Evolutionary conservation across 441 rosid species (phyloP).

Genomic region (Corymbia citriodora): DNA sequence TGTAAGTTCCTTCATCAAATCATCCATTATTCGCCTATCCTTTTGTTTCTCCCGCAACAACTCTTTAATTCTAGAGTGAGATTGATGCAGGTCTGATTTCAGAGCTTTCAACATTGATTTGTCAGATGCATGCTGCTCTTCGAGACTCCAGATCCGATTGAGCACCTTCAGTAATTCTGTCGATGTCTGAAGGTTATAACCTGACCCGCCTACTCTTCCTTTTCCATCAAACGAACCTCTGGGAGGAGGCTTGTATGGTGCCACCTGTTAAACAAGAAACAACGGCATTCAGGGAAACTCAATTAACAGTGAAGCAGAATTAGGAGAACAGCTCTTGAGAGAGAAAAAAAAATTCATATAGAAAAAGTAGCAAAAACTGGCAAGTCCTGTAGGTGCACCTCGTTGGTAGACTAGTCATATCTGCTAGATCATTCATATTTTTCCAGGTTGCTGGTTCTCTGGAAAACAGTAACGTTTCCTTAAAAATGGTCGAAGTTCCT

Average conservation of each 20-base stretch:
- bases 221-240: background rate
- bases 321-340: background rate
- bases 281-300: background rate
- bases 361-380: background rate
- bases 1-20: background rate
- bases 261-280: conserved; percentile 3
- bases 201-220: background rate
- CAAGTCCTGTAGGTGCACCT: background rate
- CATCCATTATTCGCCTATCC: background rate
- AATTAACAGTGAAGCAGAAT: background rate
- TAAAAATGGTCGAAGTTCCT: background rate
- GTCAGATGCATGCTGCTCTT: conserved; percentile 8
- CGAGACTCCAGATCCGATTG: conserved; percentile 13
- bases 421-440: background rate
- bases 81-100: conserved; percentile 3
- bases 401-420: background rate
- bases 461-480: background rate
- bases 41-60: conserved; percentile 3
- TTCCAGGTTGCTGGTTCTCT: background rate
- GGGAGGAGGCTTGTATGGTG: background rate
- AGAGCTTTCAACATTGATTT: conserved; percentile 1
- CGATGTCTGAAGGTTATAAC: background rate
- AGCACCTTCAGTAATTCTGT: conserved; percentile 10
- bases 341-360: background rate
- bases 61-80: conserved; percentile 7